Evolutionary conservation across 495 filamentous ascomycete genomes (phyloP), one percentile per base, ranked within the genome.

Genomic region (Penicillium riverlandense): DNA sequence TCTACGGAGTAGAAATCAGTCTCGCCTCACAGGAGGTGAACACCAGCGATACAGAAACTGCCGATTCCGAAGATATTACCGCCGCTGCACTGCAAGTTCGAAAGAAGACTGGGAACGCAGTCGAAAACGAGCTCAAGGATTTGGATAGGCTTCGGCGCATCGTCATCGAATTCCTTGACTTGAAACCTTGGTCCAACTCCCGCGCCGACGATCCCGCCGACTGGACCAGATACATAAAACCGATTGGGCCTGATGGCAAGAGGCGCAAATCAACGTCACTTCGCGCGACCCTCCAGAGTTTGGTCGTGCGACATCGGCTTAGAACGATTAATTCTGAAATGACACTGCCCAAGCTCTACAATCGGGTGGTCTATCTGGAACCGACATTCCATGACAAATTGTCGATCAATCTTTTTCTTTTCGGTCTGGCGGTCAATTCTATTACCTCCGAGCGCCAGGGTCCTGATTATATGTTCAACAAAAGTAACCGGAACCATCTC

Each of bases 391-490:
- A 90, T 50, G 90, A 97, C 63, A 85, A 80, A 48, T 55, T 96
- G 10, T 86, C 80, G 2, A 75, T 90, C 22, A 97, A 96, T 53
- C 66, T 92, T 2, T 95, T 97, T 55, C 77, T 85, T 2, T 81
- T 88, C 49, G 78, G 82, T 53, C 74, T 96, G 27, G 81, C 84
- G 11, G 80, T 86, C 41, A 97, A 97, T 58, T 80, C 89, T 1
- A 80, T 97, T 7, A 90, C 90, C n/a, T 94, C 88, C 4, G 86
- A 96, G 51, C 72, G 89, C 10, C 75, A 73, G 6, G 91, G 89
- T 52, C 69, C 73, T 29, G 91, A 97, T 55, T 97, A 95, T 54
- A 83, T 97, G 55, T 96, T 95, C 52, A 82, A 95, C 43, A 73
- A 79, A 0, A 76, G 74, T 7, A 90, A 88, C 54, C 62, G 76